Conservation (phyloP, 1,284 basidiomycete genomes). For the Trichosporon sp. region DNA sequence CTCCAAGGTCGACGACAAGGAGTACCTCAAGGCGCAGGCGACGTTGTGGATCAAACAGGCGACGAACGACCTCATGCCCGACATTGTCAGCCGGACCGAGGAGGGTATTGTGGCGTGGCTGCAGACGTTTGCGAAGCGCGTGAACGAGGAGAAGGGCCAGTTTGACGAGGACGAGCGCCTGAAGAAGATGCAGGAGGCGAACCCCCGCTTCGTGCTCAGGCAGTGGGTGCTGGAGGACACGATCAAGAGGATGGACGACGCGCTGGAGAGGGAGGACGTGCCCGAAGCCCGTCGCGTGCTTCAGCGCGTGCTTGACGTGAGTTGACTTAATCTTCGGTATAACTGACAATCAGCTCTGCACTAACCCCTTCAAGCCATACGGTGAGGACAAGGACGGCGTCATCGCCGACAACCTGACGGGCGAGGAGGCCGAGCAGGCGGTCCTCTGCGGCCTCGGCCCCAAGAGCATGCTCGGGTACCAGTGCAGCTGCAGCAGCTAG, state of each 20-base stretch:
- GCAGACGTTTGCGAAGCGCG: constrained; percentile 65
- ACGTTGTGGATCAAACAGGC: constrained; percentile 60
- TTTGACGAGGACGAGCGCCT: constrained; percentile 42
- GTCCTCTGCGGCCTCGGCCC: constrained; percentile 77
- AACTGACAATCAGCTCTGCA: constrained; percentile 67
- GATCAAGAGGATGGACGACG: constrained; percentile 70
- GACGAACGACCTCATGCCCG: constrained; percentile 59
- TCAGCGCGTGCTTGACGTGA: constrained; percentile 36
- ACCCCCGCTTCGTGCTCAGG: constrained; percentile 84
- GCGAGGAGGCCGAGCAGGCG: constrained; percentile 66
- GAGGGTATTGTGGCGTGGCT: constrained; percentile 69
- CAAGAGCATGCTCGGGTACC: constrained; percentile 77
- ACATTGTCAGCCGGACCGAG: constrained; percentile 57
- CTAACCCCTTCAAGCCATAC: constrained; percentile 75
- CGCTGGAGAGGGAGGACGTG: constrained; percentile 63
- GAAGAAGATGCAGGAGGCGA: constrained; percentile 59
- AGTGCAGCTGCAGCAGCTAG: constrained; percentile 87
- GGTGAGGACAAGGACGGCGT: constrained; percentile 75
- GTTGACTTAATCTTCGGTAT: constrained; percentile 14
- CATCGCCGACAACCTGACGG: constrained; percentile 59
- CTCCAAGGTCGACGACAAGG: constrained; percentile 39
- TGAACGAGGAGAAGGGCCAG: constrained; percentile 53
- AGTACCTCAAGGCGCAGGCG: constrained; percentile 60
- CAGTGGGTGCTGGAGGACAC: constrained; percentile 93
- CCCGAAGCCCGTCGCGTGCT: constrained; percentile 38